Evolutionary conservation across 306 rosid genomes (phyloP), one percentile per base, ranked within the genome.

Genomic region (Gynostemma pentaphyllum): DNA sequence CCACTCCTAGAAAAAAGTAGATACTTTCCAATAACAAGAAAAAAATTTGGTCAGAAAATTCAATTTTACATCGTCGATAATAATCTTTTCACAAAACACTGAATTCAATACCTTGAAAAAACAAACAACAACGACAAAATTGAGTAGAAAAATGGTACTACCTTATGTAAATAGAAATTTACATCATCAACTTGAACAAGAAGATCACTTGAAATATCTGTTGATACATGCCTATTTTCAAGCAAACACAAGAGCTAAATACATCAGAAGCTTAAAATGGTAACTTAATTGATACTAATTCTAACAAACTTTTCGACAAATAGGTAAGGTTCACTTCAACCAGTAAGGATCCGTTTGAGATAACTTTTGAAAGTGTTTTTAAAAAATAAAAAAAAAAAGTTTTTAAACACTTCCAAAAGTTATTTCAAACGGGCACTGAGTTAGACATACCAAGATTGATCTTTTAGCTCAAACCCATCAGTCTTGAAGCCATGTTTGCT

Each of bases 121-220:
- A 7, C 3, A 2, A 8, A 39, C 8, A 7, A 7, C 3, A 32
- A 32, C 3, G 7, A 57, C 18, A 57, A 2, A 32, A 8, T 30
- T 26, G 11, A 19, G 42, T 4, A 66, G 21, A 36, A 23, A 64
- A 29, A 37, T 41, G 66, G 48, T n/a, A n/a, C 36, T 83, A 88
- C 98, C 98, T 86, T 92, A 67, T 92, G 98, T 52, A 92, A 74
- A 74, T 88, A 85, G 78, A 92, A 86, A 63, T 53, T 79, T 37
- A 81, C 77, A 68, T 78, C 90, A 55, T 76, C 94, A 75, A 88
- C 83, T 78, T 79, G 95, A 75, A 92, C 85, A 3, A 74, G 74
- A 68, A 92, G 29, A 54, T 92, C 98, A 76, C 98, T 92, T 24
- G 96, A 88, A 68, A 92, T 72, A 82, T 92, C 99, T 71, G 96